Evolutionary conservation across 2,329 filamentous ascomycete species (phyloP).

Genomic region (Aspergillus spinulosporus): DNA sequence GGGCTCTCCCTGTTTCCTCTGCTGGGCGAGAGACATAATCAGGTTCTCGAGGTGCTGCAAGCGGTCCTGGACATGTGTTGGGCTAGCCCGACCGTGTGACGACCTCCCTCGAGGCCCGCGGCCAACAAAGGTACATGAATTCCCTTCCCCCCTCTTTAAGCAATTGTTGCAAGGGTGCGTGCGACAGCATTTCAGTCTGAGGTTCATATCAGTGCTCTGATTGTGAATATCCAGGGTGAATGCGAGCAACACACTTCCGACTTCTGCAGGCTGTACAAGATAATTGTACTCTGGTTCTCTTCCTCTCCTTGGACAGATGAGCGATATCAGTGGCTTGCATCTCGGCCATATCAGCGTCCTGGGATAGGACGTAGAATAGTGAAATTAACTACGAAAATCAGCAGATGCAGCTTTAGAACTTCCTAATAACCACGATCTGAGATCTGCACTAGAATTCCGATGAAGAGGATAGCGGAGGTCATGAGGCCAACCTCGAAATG

Average conservation of each 20-base stretch:
- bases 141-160: slow-evolving; percentile 34
- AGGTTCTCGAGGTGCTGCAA: slow-evolving; percentile 40
- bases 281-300: slow-evolving; percentile 40
- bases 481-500: not conserved
- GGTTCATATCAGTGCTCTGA: not conserved
- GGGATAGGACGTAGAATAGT: not conserved
- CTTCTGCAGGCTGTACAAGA: slow-evolving; percentile 41
- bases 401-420: not conserved
- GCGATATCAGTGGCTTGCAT: slow-evolving; percentile 2
- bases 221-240: not conserved
- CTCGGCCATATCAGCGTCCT: slow-evolving; percentile 4
- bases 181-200: slow-evolving; percentile 39
- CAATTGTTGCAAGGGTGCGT: slow-evolving; percentile 39
- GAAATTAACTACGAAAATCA: not conserved
- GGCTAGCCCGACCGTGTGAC: slow-evolving; percentile 28
- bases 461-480: not conserved
- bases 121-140: slow-evolving; percentile 37
- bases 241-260: slow-evolving; percentile 32
- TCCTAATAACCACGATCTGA: not conserved
- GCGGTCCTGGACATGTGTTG: slow-evolving; percentile 36
- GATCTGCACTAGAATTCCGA: not conserved
- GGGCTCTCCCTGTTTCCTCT: slow-evolving; percentile 22
- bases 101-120: slow-evolving; percentile 35
- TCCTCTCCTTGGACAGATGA: slow-evolving; percentile 24
- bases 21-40: slow-evolving; percentile 38